These are phyloP conservation scores for Colletotrichum tofieldiae DNA, from an alignment of 2,329 filamentous ascomycete species.

Conservation along the genomic window DNA sequence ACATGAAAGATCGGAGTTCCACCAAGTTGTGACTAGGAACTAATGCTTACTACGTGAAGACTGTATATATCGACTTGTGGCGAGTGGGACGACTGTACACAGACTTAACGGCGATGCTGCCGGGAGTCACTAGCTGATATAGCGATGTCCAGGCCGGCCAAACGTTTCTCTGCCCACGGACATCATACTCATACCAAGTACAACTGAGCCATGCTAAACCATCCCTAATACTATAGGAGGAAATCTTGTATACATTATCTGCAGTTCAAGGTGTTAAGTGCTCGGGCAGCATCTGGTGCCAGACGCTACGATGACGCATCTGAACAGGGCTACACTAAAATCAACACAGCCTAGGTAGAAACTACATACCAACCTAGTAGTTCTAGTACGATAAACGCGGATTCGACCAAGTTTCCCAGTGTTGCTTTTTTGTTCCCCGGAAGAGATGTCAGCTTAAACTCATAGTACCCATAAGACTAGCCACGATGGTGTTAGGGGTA, in stretches of 20 bases:
- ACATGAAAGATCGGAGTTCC: rapidly evolving
- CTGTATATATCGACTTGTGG: background rate
- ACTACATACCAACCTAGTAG: background rate
- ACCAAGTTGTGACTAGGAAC: rapidly evolving
- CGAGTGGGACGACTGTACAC: too few species aligned
- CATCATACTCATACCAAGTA: background rate
- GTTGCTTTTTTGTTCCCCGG: background rate
- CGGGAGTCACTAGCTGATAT: background rate
- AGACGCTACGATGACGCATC: background rate
- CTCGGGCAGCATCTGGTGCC: background rate
- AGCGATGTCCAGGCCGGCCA: background rate
- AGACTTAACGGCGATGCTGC: background rate
- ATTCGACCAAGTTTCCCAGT: background rate
- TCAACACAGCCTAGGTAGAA: too few species aligned
- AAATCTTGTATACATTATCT: background rate
- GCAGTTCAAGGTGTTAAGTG: background rate
- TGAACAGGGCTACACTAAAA: background rate
- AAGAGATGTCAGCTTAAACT: background rate
- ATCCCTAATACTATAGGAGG: background rate
- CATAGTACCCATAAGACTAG: background rate
- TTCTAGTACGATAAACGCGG: background rate
- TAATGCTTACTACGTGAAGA: too few species aligned
- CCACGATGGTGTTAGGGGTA: background rate
- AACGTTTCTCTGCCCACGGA: background rate
- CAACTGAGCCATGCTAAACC: background rate